Evolutionary conservation across 495 filamentous ascomycete genomes (phyloP).

Genomic region (Penicillium goetzii): DNA sequence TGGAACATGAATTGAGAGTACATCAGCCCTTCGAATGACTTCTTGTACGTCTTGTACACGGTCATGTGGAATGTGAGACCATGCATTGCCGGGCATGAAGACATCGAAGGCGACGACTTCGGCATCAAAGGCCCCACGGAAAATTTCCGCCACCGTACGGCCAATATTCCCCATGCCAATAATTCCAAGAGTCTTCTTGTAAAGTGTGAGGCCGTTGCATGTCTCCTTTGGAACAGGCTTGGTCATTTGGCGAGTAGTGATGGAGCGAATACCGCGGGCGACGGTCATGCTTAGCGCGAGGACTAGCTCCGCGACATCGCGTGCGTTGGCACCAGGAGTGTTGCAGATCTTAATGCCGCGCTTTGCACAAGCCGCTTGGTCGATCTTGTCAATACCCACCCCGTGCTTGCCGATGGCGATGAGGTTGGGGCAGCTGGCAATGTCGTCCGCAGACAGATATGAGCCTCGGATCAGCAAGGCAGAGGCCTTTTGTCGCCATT

Average conservation of each 20-base stretch:
- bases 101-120: constrained; percentile 39
- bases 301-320: constrained; percentile 41
- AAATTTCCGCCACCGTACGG: constrained; percentile 39
- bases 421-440: constrained; percentile 33
- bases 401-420: constrained; percentile 45
- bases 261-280: constrained; percentile 36
- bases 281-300: constrained; percentile 37
- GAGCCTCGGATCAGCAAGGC: constrained; percentile 30
- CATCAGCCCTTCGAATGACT: constrained; percentile 35
- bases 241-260: constrained; percentile 34
- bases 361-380: constrained; percentile 50
- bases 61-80: constrained; percentile 36
- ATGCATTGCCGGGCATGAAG: constrained; percentile 33
- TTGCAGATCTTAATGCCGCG: constrained; percentile 53
- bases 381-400: constrained; percentile 57
- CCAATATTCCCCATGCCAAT: constrained; percentile 50
- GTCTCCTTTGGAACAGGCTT: constrained; percentile 37
- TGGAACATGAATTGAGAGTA: constrained; percentile 43
- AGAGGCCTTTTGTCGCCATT: constrained; percentile 32
- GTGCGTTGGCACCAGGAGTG: constrained; percentile 50
- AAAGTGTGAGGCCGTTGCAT: constrained; percentile 37
- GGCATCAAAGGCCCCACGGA: constrained; percentile 37
- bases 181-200: constrained; percentile 39
- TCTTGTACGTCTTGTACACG: constrained; percentile 34
- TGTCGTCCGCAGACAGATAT: constrained; percentile 33